Percentiles rank a stretch among this genome's conserved stretches.
phyloP scores from a whole-genome alignment of 352 stramenopile species.

The Pythium folliculosum region DNA sequence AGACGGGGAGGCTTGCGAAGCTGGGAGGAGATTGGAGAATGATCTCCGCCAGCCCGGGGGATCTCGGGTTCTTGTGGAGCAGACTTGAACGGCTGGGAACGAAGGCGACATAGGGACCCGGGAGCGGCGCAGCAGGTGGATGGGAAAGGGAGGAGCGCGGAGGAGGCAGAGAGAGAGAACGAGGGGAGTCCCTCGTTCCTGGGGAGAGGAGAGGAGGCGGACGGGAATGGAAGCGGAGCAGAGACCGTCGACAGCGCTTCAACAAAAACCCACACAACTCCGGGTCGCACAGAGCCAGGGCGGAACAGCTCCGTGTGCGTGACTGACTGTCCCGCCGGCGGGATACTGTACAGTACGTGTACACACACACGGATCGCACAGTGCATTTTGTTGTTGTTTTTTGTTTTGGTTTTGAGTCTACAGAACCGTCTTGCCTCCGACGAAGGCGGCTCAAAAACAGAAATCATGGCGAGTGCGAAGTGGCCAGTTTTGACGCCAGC shows the following conservation, averaged over 20 bases:
- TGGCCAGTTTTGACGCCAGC: too few species aligned
- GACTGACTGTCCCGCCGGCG: too few species aligned
- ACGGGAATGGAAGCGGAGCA: background rate
- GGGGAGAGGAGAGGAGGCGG: background rate
- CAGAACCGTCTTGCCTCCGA: background rate
- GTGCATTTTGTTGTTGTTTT: too few species aligned
- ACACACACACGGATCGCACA: background rate
- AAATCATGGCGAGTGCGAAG: too few species aligned
- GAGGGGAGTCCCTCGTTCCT: too few species aligned
- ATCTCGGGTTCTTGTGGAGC: background rate
- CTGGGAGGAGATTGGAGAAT: conserved; percentile 27
- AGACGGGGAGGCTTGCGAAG: conserved; percentile 7
- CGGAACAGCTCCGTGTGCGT: background rate
- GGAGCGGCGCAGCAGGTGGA: background rate
- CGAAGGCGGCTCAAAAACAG: too few species aligned
- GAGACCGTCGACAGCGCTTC: background rate
- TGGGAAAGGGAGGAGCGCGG: background rate
- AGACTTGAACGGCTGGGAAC: background rate
- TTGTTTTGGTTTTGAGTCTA: too few species aligned
- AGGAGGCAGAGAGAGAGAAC: background rate
- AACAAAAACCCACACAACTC: background rate
- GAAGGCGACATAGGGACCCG: background rate
- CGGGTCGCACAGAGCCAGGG: background rate
- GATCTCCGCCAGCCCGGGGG: background rate
- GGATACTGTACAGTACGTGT: background rate